Conservation (phyloP, 2,329 filamentous ascomycete genomes). For the Rutstroemia sp. region DNA sequence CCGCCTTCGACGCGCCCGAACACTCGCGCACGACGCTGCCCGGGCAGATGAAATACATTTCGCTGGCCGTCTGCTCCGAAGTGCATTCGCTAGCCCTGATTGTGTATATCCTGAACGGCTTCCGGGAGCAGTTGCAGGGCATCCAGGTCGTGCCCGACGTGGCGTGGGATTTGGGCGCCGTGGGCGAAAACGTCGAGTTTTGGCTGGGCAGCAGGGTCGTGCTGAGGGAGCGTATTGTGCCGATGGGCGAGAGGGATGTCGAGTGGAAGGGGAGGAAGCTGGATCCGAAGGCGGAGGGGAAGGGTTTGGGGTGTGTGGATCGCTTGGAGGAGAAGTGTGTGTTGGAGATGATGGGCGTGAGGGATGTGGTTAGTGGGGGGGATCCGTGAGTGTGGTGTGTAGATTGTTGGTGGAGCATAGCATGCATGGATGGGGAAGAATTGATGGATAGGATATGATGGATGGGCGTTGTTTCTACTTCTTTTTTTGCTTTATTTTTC, state of each 20-base stretch:
- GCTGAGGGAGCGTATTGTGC: constrained; percentile 65
- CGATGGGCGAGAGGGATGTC: constrained; percentile 64
- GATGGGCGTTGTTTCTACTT: not conserved
- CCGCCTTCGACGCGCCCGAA: constrained; percentile 59
- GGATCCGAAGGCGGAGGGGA: constrained; percentile 15
- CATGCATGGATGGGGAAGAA: no score
- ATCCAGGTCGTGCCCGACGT: constrained; percentile 67
- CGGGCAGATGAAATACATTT: constrained; percentile 53
- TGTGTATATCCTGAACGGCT: constrained; percentile 60
- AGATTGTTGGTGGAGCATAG: no score
- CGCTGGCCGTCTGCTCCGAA: constrained; percentile 67
- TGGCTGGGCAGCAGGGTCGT: constrained; percentile 64
- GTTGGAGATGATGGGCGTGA: constrained; percentile 46
- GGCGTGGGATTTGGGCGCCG: constrained; percentile 63
- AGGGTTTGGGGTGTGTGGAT: constrained; percentile 32
- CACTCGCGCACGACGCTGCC: constrained; percentile 43
- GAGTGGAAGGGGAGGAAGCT: constrained; percentile 45
- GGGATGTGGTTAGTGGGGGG: constrained; percentile 24
- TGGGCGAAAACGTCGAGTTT: constrained; percentile 78
- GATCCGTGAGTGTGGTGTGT: constrained; percentile 7
- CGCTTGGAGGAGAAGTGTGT: constrained; percentile 71
- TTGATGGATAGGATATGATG: not conserved
- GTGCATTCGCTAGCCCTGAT: constrained; percentile 73
- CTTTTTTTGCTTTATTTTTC: no score
- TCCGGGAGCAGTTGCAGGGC: constrained; percentile 51